A percentile compares a stretch with the other conserved stretches of the same genome.
phyloP scores from a whole-genome alignment of 805 yeast species.

The Saturnispora saitoi region DNA sequence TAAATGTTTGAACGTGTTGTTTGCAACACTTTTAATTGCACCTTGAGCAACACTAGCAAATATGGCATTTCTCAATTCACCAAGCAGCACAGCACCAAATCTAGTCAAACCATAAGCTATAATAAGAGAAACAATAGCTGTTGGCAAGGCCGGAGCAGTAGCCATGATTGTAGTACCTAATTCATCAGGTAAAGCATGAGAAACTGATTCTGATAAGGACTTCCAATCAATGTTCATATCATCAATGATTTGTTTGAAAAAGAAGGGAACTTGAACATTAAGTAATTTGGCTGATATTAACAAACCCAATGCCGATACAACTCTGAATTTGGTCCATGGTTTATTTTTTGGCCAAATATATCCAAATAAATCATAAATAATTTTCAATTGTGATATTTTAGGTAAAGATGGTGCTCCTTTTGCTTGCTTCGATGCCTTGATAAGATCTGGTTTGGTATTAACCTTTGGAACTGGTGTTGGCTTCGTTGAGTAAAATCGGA shows the following conservation, averaged over 20 bases:
- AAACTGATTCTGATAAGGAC: slow-evolving; percentile 41
- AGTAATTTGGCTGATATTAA: slow-evolving; percentile 74
- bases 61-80: slow-evolving; percentile 90
- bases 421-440: slow-evolving; percentile 13
- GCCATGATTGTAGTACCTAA: slow-evolving; percentile 9
- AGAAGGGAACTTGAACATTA: slow-evolving; percentile 94
- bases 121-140: slow-evolving; percentile 58
- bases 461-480: not conserved
- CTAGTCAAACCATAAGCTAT: slow-evolving; percentile 90
- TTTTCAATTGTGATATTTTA: slow-evolving; percentile 38
- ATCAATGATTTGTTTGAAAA: slow-evolving; percentile 81
- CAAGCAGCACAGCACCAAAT: slow-evolving; percentile 89
- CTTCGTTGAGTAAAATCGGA: not conserved
- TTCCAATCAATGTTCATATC: slow-evolving; percentile 89
- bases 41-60: slow-evolving; percentile 93
- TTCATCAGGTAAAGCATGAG: slow-evolving; percentile 9
- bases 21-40: slow-evolving; percentile 85
- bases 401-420: slow-evolving; percentile 13
- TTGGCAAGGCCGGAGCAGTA: slow-evolving; percentile 32
- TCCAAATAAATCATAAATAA: slow-evolving; percentile 52
- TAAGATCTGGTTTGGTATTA: slow-evolving; percentile 13
- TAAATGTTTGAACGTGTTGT: slow-evolving; percentile 77
- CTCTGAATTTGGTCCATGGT: slow-evolving; percentile 60
- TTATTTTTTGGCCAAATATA: slow-evolving; percentile 80
- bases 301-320: slow-evolving; percentile 62